Base-by-base conservation (phyloP, 371 early-diverging fungal species). In the Rhizomucor pusillus region DNA sequence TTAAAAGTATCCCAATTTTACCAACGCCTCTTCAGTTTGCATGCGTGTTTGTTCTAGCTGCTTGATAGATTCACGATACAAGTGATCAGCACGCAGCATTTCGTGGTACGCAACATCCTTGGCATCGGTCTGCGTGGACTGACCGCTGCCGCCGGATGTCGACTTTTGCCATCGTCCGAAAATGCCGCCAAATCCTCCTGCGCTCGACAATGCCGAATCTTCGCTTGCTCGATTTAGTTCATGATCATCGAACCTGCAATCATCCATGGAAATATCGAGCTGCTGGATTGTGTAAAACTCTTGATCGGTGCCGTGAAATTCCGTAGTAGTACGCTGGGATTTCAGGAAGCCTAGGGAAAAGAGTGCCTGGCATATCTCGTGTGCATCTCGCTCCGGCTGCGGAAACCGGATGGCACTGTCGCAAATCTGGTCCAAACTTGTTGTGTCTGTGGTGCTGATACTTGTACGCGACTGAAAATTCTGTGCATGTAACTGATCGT, bases 1-100 rank as follows among this genome's bases (percentile, higher is more conserved):
- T 6, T 5, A 23, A 47, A 59, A 47, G n/a, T 13, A 16, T 37
- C 3, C 5, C 5, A 4, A 37, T 73, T 75, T 73, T 80, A 85
- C 85, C 67, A 90, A 44, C 35, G 71, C 58, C 69, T 87, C 85
- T 65, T 90, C 89, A 4, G 81, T 71, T 14, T 71, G 71, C 39
- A 83, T 73, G 43, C 90, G 82, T 46, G 80, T 71, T 11, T 58
- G 59, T 43, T 90, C 90, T 1, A 79, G 80, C 35, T 73, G 75
- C 46, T 57, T 60, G 13, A 87, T 86, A 1, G 83, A 64, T 35
- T 71, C 63, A 25, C 74, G 62, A 64, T 89, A 88, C 5, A 63
- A 58, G 33, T 66, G 73, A 63, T 88, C 86, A 6, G 81, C 83
- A 44, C 81, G 77, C 5, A 80, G 69, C 66, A 67, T 68, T 7